phyloP scores from a whole-genome alignment of 2,329 filamentous ascomycete species.

The Aspergillus intermedius region DNA sequence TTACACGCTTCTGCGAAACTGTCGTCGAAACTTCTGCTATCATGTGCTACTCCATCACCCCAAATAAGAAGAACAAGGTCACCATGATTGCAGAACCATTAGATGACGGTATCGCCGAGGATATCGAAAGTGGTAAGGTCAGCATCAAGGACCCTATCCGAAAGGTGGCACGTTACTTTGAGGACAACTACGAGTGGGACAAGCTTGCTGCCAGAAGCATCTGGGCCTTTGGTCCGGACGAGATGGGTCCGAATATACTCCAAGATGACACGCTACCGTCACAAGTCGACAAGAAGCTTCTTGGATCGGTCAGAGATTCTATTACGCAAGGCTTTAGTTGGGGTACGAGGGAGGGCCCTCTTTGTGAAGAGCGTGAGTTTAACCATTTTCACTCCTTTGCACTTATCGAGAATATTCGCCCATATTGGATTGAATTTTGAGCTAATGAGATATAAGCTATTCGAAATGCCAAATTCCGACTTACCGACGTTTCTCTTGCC shows the following conservation, averaged over 20 bases:
- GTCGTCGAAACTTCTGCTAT: constrained; percentile 95
- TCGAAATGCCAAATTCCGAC: constrained; percentile 94
- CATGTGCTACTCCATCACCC: constrained; percentile 95
- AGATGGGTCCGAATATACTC: constrained; percentile 88
- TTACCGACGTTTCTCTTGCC: constrained; percentile 83
- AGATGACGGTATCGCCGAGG: constrained; percentile 87
- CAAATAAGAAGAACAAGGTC: constrained; percentile 99
- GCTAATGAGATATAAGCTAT: constrained; percentile 57
- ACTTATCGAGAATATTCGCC: constrained; percentile 4
- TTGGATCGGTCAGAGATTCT: constrained; percentile 81
- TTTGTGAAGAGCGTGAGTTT: constrained; percentile 90
- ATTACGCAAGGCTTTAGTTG: constrained; percentile 95
- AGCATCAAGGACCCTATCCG: constrained; percentile 88
- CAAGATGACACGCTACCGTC: constrained; percentile 94
- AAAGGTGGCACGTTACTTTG: constrained; percentile 93
- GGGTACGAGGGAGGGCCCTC: constrained; percentile 88
- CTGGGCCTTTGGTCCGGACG: constrained; percentile 97
- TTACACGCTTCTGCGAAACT: constrained; percentile 95
- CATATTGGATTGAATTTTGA: constrained; percentile 1
- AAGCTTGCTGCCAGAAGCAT: constrained; percentile 89
- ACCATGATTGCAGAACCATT: constrained; percentile 97
- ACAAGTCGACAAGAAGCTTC: constrained; percentile 87
- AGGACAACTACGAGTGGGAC: constrained; percentile 96
- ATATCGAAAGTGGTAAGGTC: constrained; percentile 86
- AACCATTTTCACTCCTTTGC: constrained; percentile 12